Conservation (phyloP, 1,139 yeast species). For the Nakaseomyces kungkrabaensis region DNA sequence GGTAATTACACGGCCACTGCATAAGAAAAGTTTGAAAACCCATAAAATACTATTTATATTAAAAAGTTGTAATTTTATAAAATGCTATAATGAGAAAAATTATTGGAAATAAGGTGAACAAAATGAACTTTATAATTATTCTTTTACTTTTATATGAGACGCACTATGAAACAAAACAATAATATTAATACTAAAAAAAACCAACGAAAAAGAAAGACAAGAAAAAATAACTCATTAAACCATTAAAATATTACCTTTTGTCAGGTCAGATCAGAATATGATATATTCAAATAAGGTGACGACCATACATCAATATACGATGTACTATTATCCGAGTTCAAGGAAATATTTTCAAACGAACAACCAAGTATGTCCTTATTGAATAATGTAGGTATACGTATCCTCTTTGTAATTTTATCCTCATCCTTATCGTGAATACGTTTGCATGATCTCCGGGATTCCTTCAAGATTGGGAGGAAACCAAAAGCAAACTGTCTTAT, state of each 20-base stretch:
- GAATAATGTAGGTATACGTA: neutral
- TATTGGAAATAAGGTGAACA: too few species aligned
- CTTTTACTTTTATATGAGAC: too few species aligned
- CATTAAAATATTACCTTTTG: too few species aligned
- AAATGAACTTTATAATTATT: too few species aligned
- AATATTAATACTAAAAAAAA: too few species aligned
- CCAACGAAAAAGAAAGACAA: too few species aligned
- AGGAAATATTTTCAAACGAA: neutral
- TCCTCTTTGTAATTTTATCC: neutral
- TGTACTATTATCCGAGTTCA: neutral
- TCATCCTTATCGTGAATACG: neutral
- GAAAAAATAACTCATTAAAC: too few species aligned
- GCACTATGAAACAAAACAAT: too few species aligned
- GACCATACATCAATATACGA: neutral
- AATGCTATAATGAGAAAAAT: too few species aligned
- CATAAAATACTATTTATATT: neutral
- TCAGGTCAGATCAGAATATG: conserved; percentile 1
- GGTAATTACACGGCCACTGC: conserved; percentile 28
- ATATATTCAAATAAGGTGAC: neutral
- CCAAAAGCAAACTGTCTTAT: neutral
- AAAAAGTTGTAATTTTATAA: neutral
- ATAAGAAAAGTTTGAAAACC: neutral
- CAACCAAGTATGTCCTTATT: neutral
- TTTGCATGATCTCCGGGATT: neutral
- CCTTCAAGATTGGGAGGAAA: neutral